Percentiles rank a stretch among this genome's conserved stretches.
phyloP scores from a whole-genome alignment of 1,139 yeast genomes.

The Taiozyma onychis region DNA sequence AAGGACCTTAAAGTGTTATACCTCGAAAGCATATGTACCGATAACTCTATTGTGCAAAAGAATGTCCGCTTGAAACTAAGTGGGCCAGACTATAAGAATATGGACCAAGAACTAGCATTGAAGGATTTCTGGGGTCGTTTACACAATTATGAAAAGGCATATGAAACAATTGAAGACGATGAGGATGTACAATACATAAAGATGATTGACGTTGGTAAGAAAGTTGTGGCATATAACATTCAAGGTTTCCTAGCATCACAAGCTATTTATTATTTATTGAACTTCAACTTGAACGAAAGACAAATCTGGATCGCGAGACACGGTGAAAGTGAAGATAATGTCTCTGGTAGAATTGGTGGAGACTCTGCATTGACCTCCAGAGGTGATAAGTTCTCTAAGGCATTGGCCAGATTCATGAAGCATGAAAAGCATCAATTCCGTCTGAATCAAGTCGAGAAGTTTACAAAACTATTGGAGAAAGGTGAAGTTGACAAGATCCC shows the following conservation, averaged over 20 bases:
- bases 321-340: constrained; percentile 86
- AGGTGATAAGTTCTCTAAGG: constrained; percentile 67
- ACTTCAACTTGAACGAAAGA: constrained; percentile 84
- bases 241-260: constrained; percentile 93
- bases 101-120: constrained; percentile 78
- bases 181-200: constrained; percentile 84
- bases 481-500: constrained; percentile 19
- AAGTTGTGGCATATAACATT: constrained; percentile 85
- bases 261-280: constrained; percentile 81
- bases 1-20: constrained; percentile 70
- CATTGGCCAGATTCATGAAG: constrained; percentile 70
- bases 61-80: constrained; percentile 80
- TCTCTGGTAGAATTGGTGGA: constrained; percentile 87
- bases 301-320: constrained; percentile 96
- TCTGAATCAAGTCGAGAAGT: constrained; percentile 52
- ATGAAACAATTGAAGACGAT: constrained; percentile 80
- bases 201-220: constrained; percentile 94
- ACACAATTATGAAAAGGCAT: constrained; percentile 80
- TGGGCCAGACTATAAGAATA: constrained; percentile 88
- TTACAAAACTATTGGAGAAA: constrained; percentile 31
- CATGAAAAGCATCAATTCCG: constrained; percentile 69
- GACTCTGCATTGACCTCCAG: constrained; percentile 77
- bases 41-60: constrained; percentile 67
- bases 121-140: constrained; percentile 79
- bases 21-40: constrained; percentile 84